Evolutionary conservation across 108 stramenopile species (phyloP).

Genomic region (Bacterosira constricta): DNA sequence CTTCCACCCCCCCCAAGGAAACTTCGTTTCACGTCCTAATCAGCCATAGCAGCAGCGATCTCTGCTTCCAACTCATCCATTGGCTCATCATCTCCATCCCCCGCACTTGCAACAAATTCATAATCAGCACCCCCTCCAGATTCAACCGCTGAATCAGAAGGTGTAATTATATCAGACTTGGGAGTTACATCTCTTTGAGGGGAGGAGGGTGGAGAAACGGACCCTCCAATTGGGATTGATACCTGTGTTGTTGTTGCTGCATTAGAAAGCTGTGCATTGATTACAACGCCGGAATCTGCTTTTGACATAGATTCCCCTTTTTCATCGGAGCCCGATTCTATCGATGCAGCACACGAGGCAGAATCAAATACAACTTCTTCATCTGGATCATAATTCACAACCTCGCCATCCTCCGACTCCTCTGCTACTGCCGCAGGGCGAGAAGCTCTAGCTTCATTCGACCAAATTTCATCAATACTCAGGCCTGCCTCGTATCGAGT

Average conservation of each 20-base stretch:
- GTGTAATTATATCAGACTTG: slow-evolving; percentile 1
- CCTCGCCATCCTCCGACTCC: slow-evolving; percentile 23
- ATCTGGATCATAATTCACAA: slow-evolving; percentile 21
- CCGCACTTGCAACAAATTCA: slow-evolving; percentile 32
- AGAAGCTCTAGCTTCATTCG: slow-evolving; percentile 43
- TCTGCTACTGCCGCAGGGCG: slow-evolving; percentile 1
- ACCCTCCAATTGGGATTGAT: slow-evolving; percentile 7
- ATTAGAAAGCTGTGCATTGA: slow-evolving; percentile 11
- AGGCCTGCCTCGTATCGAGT: slow-evolving; percentile 85
- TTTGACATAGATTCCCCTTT: background rate
- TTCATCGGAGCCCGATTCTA: background rate
- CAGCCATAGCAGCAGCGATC: slow-evolving; percentile 82
- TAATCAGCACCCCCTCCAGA: slow-evolving; percentile 47
- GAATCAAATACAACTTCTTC: slow-evolving; percentile 33
- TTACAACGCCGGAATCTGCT: background rate
- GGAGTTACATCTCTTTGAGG: slow-evolving; percentile 16
- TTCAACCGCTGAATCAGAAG: slow-evolving; percentile 50
- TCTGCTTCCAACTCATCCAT: slow-evolving; percentile 89
- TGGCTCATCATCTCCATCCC: slow-evolving; percentile 41
- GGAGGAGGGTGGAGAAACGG: slow-evolving; percentile 7
- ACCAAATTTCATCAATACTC: slow-evolving; percentile 91
- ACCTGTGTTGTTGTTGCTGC: background rate
- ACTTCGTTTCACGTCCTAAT: slow-evolving; percentile 42
- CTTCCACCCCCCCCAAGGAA: too few species aligned
- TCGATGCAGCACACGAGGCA: slow-evolving; percentile 8